Conservation (phyloP, 352 stramenopile species). For the Pythium guiyangense region DNA sequence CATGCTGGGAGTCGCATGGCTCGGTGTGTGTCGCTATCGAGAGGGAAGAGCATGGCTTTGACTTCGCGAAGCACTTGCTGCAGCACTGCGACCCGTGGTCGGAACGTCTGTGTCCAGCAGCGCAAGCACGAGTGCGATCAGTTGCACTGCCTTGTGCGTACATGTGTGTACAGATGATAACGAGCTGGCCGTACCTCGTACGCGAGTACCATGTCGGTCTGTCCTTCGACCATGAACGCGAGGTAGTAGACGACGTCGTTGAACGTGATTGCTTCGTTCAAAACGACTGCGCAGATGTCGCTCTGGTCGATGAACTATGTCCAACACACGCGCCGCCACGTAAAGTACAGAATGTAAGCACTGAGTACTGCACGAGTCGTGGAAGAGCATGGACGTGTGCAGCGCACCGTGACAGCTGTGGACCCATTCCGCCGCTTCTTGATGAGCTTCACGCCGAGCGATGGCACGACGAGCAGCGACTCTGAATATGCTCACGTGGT, state of each 20-base stretch:
- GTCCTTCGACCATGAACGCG: constrained; percentile 67
- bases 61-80: constrained; percentile 70
- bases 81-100: constrained; percentile 51
- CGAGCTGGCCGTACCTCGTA: constrained; percentile 53
- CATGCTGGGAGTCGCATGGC: constrained; percentile 38
- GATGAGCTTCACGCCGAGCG: constrained; percentile 66
- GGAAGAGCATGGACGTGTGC: neutral
- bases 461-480: constrained; percentile 67
- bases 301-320: constrained; percentile 38
- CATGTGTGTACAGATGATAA: neutral
- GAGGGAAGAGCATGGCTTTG: constrained; percentile 49
- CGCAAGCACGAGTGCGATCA: neutral
- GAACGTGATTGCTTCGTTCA: constrained; percentile 84
- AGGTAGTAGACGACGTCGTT: constrained; percentile 78
- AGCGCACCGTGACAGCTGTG: constrained; percentile 21
- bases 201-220: constrained; percentile 63
- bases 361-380: neutral
- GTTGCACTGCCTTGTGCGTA: neutral
- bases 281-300: constrained; percentile 57
- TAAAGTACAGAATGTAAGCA: neutral
- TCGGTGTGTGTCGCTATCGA: constrained; percentile 15
- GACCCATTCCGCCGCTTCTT: constrained; percentile 50
- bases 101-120: constrained; percentile 48
- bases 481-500: constrained; percentile 25
- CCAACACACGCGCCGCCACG: neutral